Base-by-base conservation (phyloP, 2,329 filamentous ascomycete genomes). In the Sporothrix mexicana region DNA sequence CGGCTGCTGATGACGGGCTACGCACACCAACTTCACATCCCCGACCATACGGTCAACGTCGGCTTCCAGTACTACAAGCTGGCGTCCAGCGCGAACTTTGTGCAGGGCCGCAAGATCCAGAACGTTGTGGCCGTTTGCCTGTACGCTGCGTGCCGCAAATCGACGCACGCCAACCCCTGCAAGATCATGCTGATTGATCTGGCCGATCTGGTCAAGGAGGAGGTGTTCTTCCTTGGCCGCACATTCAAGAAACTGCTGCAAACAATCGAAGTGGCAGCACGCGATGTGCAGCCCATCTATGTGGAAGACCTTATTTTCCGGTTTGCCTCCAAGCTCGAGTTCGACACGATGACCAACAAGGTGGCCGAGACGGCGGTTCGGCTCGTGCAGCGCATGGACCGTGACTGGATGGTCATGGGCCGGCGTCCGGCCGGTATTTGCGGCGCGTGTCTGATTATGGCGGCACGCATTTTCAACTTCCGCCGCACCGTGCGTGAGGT, bases 381-480 rank as follows among this genome's bases (percentile, higher is more conserved):
- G 71, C 92, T 99, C 70, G 91, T 97, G 72, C 91, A 92, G 80
- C 91, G 96, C 74, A 98, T 99, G 96, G 95, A 93, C 76, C 88
- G 93, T 71, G 96, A 99, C 82, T 98, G 96, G 95, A 98, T 99
- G 89, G 92, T 95, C 64, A 94, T 95, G 80, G 96, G 96, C 77
- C 92, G 96, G 78, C 91, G 96, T 55, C 96, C 96, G 17, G 95
- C 95, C 7, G 96, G 96, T 76, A 91, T 98, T 71, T 98, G 95
- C 80, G 96, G 96, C 74, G 96, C 96, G 13, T 97, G 95, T 76
- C 88, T 99, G 66, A 93, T 99, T 74, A 91, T 99, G 80, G 96
- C 96, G 7, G 95, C 96, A 9, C 92, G 96, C 70, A 98, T 98
- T 92, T 97, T 98, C 87, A 98, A 98, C 81, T 99, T 97, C 80